Evolutionary conservation across 306 rosid species (phyloP), one percentile per base, ranked within the genome.

Genomic region (Quercus bicolor): DNA sequence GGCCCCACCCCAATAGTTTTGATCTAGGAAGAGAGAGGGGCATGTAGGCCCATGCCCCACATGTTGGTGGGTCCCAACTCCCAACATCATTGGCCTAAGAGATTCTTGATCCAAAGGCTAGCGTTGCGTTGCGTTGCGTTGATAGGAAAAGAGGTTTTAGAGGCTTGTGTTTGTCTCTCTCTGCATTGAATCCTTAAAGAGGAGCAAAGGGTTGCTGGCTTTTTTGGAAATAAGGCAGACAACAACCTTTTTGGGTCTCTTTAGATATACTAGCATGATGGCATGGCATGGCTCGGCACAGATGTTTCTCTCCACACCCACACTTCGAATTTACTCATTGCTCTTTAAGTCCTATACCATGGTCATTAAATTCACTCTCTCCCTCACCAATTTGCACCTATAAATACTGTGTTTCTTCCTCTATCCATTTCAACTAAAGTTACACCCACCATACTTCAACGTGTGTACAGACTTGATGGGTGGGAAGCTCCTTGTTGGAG

Each of bases 401-500:
- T 90, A 88, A 86, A 92, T 86, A 90, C 70, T 34, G 64, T 37
- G 74, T 81, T 70, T 77, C 83, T 78, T 73, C 53, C 57, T 64
- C 31, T 56, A 34, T 53, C 9, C 72, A 54, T 23, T 61, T 75
- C 82, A 80, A 68, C 80, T 31, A 34, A 52, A 24, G 18, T 72
- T 70, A 70, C 52, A 74, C 33, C 48, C 56, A 48, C 75, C 28
- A 26, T 20, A 61, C 77, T 80, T 74, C 73, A 34, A 59, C 53
- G 66, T 33, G 61, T 33, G 56, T 62, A 28, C 29, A 62, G 29
- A 64, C 56, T 72, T 59, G 72, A 52, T 65, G 85, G 94, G 86
- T 87, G 97, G 77, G 89, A 76, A 84, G 71, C 87, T 88, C 94
- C 92, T 75, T 75, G 98, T 77, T 95, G 98, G 98, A 95, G 98